Conservation (phyloP, 306 rosid genomes). For the Vachellia pachyceras region DNA sequence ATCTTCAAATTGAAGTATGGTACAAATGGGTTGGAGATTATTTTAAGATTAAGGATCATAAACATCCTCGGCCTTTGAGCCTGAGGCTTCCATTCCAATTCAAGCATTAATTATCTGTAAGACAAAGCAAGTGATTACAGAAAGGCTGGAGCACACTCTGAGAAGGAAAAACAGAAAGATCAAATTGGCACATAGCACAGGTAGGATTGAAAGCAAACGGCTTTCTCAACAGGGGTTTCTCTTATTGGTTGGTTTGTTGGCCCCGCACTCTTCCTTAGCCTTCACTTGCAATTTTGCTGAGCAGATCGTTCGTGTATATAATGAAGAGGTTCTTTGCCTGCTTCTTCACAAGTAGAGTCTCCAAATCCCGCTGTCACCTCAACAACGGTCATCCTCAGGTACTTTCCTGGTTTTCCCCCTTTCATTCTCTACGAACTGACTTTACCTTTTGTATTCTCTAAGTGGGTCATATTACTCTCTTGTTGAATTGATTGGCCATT, state of each 20-base stretch:
- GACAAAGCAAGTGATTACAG: conserved; percentile 58
- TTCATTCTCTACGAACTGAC: conserved; percentile 11
- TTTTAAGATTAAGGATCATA: conserved; percentile 39
- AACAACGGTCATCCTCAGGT: conserved; percentile 54
- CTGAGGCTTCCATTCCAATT: conserved; percentile 76
- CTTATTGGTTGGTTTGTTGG: conserved; percentile 48
- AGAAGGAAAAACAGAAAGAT: conserved; percentile 5
- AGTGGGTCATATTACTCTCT: conserved; percentile 16
- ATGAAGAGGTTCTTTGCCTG: conserved; percentile 58
- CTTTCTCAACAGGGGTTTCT: conserved; percentile 23
- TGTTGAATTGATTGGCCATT: conserved; percentile 21
- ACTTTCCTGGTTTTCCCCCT: conserved; percentile 3
- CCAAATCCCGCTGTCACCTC: conserved; percentile 34
- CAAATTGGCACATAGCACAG: conserved; percentile 35
- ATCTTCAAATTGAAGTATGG: conserved; percentile 52
- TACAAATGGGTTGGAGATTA: conserved; percentile 21
- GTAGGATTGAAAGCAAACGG: conserved; percentile 38
- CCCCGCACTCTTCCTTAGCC: conserved; percentile 59
- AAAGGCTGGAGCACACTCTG: conserved; percentile 12
- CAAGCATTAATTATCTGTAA: conserved; percentile 83
- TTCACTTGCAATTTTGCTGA: conserved; percentile 61
- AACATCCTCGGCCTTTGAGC: conserved; percentile 35
- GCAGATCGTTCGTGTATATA: conserved; percentile 39
- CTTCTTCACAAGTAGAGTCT: conserved; percentile 50
- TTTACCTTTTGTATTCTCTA: conserved; percentile 12